Percentiles rank a stretch among this genome's conserved stretches.
Conservation (phyloP, 495 filamentous ascomycete species). For the Lophiostoma macrostomum region DNA sequence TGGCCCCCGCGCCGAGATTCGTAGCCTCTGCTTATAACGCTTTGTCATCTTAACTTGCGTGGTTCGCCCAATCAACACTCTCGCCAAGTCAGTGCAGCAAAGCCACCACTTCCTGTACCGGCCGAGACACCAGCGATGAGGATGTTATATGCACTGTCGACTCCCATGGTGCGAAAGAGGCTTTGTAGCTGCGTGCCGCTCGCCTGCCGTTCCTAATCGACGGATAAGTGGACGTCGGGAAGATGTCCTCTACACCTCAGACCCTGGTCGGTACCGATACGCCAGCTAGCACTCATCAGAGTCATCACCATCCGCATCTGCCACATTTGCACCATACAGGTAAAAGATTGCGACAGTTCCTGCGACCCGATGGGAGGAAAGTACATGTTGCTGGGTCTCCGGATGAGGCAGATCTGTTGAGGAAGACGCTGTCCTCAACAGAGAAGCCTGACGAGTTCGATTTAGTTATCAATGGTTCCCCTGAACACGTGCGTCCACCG, state of each 20-base stretch:
- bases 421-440: slow-evolving; percentile 40
- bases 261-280: slow-evolving; percentile 20
- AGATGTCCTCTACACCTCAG: slow-evolving; percentile 18
- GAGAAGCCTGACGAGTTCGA: slow-evolving; percentile 49
- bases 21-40: too few relatives aligned
- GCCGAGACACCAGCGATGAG: too few relatives aligned
- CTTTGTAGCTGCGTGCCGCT: too few relatives aligned
- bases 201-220: too few relatives aligned
- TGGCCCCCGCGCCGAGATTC: too few relatives aligned
- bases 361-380: slow-evolving; percentile 52
- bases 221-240: too few relatives aligned
- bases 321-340: slow-evolving; percentile 29
- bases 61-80: too few relatives aligned
- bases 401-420: slow-evolving; percentile 48
- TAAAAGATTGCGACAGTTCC: slow-evolving; percentile 48
- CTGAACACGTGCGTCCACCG: slow-evolving; percentile 46
- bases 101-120: too few relatives aligned
- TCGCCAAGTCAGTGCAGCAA: too few relatives aligned
- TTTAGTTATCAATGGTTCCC: slow-evolving; percentile 51
- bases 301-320: slow-evolving; percentile 18
- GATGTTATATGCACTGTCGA: too few relatives aligned
- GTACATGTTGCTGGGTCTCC: slow-evolving; percentile 54
- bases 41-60: too few relatives aligned
- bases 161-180: too few relatives aligned
- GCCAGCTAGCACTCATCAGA: background rate